phyloP scores from a whole-genome alignment of 2,329 filamentous ascomycete species.

The Ustilaginoidea virens region DNA sequence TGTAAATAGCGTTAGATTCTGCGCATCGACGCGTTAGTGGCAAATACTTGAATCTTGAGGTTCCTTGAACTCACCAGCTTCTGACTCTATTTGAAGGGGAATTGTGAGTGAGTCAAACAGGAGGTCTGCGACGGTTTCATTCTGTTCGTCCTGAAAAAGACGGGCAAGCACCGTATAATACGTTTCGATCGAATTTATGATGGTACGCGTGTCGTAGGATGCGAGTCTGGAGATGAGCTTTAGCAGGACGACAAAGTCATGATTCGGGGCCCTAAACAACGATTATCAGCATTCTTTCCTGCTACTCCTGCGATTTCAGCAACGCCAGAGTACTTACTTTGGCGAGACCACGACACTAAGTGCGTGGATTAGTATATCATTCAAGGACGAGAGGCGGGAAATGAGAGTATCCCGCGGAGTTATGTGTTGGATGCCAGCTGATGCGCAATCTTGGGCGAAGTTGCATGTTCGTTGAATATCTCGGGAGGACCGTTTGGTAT shows the following conservation, averaged over 20 bases:
- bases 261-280: not conserved
- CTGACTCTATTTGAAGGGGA: constrained; percentile 11
- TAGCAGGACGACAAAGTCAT: constrained; percentile 15
- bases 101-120: constrained; percentile 14
- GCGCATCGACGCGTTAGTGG: not conserved
- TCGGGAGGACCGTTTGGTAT: constrained; percentile 24
- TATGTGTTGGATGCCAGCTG: constrained; percentile 20
- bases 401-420: constrained; percentile 13
- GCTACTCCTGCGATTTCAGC: no score
- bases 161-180: constrained; percentile 27
- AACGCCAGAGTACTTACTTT: constrained; percentile 13
- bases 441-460: constrained; percentile 28
- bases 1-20: constrained; percentile 13
- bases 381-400: constrained; percentile 19
- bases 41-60: no score
- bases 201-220: constrained; percentile 8
- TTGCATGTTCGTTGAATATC: constrained; percentile 32
- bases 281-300: not conserved
- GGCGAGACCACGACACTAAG: constrained; percentile 12
- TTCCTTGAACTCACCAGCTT: constrained; percentile 9
- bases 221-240: constrained; percentile 18
- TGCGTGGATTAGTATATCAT: constrained; percentile 19
- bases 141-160: constrained; percentile 15
- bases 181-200: constrained; percentile 11
- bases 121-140: constrained; percentile 9